Base-by-base conservation (phyloP, 2,329 filamentous ascomycete species). In the Beauveria asiatica region DNA sequence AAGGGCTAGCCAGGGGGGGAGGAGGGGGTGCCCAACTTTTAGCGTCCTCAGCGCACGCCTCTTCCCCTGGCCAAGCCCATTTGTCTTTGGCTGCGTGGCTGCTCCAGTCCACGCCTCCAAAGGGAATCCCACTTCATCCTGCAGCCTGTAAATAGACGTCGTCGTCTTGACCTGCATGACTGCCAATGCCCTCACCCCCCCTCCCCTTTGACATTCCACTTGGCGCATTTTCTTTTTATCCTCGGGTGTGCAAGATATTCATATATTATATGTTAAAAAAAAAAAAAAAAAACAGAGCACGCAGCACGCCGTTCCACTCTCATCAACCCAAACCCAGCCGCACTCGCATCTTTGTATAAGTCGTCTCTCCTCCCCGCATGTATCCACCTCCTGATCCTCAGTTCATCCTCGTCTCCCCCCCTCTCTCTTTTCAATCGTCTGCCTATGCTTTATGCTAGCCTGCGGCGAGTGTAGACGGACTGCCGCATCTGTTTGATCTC, bases 341-440 rank as follows among this genome's bases (percentile, higher is more conserved):
- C 50, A 19, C 57, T 60, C 49, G 25, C 57, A 50, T 48, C 49
- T 60, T 25, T 60, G 57, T 60, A 60, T 60, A 60, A 60, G 57
- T 60, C 57, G 42, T 42, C 57, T 54, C 21, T 23, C 50, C 57
- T 60, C 57, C 57, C 57, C 57, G 57, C 57, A 60, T 60, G 57
- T 60, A 60, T 23, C 57, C 57, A 60, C 57, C 57, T 54, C 50
- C 52, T 9, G 53, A 46, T 53, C 41, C 49, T 59, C 57, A 41
- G 39, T 27, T 41, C 33, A 25, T 46, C 37, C 11, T 39, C 54
- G 49, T 53, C 42, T 50, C 46, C 13, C 23, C 37, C 13, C 41
- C 13, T 41, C 10, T 41, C 30, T 16, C 44, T 42, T 13, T 49
- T 30, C 52, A 41, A 13, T n/a, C 49, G 11, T 52, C 11, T 41